Conservation (phyloP, 306 rosid genomes). For the Lathyrus sativus region DNA sequence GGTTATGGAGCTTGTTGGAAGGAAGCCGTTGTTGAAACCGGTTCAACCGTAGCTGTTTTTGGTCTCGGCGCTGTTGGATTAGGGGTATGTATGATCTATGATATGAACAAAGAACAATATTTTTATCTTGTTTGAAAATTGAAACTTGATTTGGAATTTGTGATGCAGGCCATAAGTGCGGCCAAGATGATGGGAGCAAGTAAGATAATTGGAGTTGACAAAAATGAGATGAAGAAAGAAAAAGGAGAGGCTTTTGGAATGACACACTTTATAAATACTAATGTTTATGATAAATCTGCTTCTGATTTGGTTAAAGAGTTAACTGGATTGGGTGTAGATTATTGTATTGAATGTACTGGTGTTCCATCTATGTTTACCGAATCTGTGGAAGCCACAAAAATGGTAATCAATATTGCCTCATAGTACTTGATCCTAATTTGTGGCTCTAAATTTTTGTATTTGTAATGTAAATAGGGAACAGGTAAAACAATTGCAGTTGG, state of each 20-base stretch:
- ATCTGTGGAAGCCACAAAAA: slow-evolving; percentile 54
- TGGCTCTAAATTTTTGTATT: not conserved
- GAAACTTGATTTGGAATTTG: not conserved
- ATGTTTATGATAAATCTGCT: slow-evolving; percentile 37
- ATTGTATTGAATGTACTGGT: slow-evolving; percentile 58
- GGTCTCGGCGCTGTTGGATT: slow-evolving; percentile 48
- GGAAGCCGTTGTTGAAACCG: slow-evolving; percentile 38
- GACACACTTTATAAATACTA: slow-evolving; percentile 47
- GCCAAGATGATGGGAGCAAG: slow-evolving; percentile 53
- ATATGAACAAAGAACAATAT: not conserved
- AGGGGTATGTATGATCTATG: slow-evolving; percentile 32
- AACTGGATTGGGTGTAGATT: slow-evolving; percentile 66
- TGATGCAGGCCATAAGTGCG: slow-evolving; percentile 47
- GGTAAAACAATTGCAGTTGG: slow-evolving; percentile 51
- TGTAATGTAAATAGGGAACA: slow-evolving; percentile 43
- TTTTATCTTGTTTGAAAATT: not conserved
- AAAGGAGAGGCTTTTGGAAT: slow-evolving; percentile 51
- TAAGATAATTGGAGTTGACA: slow-evolving; percentile 58
- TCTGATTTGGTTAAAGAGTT: slow-evolving; percentile 47
- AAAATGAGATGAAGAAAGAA: slow-evolving; percentile 44
- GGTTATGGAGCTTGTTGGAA: slow-evolving; percentile 46
- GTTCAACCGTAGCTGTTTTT: slow-evolving; percentile 41
- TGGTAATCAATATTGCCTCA: slow-evolving; percentile 30
- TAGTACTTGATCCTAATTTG: not conserved
- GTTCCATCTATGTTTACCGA: slow-evolving; percentile 40